Evolutionary conservation across 306 rosid genomes (phyloP).

Genomic region (Vigna unguiculata): DNA sequence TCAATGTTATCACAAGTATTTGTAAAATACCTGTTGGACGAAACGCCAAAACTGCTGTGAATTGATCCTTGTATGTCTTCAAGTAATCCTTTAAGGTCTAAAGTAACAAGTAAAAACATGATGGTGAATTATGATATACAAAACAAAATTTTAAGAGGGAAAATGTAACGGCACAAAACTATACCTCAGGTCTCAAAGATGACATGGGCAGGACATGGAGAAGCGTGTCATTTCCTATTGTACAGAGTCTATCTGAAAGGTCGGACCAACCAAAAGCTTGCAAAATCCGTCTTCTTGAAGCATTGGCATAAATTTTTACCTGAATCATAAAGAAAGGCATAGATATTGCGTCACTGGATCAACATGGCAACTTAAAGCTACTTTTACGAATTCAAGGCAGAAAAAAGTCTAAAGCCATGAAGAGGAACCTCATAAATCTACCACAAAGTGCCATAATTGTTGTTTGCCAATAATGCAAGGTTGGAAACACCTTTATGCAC

Average conservation of each 20-base stretch:
- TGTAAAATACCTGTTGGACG: conserved; percentile 59
- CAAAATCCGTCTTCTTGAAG: conserved; percentile 62
- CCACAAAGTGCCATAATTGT: conserved; percentile 23
- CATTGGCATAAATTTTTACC: conserved; percentile 59
- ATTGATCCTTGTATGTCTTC: conserved; percentile 59
- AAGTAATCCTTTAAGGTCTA: conserved; percentile 59
- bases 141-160: conserved; percentile 12
- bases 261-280: conserved; percentile 58
- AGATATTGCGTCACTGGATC: conserved; percentile 13
- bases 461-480: conserved; percentile 11
- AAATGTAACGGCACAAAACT: conserved; percentile 25
- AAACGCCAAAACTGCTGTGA: conserved; percentile 58
- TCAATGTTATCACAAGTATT: conserved; percentile 22
- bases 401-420: conserved; percentile 34
- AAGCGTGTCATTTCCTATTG: conserved; percentile 54
- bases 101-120: conserved; percentile 32
- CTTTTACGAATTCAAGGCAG: conserved; percentile 12
- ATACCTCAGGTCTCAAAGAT: conserved; percentile 59
- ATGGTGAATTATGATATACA: conserved; percentile 13
- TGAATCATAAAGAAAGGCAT: conserved; percentile 35
- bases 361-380: conserved; percentile 21
- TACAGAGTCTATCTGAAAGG: conserved; percentile 54
- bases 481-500: conserved; percentile 13
- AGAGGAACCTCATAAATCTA: conserved; percentile 1
- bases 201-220: conserved; percentile 68